Evolutionary conservation across 2,329 filamentous ascomycete species (phyloP), one percentile per base, ranked within the genome.

Genomic region (Cercospora janseana): DNA sequence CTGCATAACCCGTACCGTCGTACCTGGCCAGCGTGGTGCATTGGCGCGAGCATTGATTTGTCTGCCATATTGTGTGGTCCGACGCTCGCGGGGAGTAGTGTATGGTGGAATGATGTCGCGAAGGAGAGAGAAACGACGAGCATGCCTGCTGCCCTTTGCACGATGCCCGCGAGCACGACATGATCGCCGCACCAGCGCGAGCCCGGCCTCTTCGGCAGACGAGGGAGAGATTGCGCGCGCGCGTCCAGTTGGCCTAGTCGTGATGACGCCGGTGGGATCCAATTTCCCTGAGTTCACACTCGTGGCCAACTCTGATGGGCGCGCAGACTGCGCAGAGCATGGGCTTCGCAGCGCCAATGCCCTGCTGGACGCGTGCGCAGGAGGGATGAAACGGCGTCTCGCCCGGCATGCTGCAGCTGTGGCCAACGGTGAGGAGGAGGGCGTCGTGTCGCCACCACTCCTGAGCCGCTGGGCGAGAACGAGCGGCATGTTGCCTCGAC

Each of bases 11-110:
- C 32, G 44, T 38, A 21, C 23, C 16, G 34, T 28, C 24, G 42
- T 46, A 46, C 32, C 44, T 46, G 5, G 44, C 34, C 26, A n/a
- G n/a, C n/a, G 40, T 52, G 45, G 26, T 52, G 50, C 46, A 42
- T 37, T 48, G 50, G 45, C 35, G 12, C 26, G 32, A 44, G 31
- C 50, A 24, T 35, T 31, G 15, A 51, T 40, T 42, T 41, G 50
- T 6, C 21, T 47, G 44, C 44, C 44, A 47, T 32, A 47, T 38
- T 34, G 24, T 47, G 44, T 38, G 40, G 44, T 24, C 15, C 15
- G n/a, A 20, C 18, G 10, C 18, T 18, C n/a, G 34, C n/a, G 10
- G 13, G 43, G 29, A 5, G 35, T 26, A 45, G 18, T 23, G 20
- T 32, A 32, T 15, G n/a, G 29, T 32, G n/a, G n/a, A n/a, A n/a